These are phyloP conservation scores for Aspergillus pseudoviridinutans DNA, from an alignment of 2,329 filamentous ascomycete genomes.

Conservation along the genomic window DNA sequence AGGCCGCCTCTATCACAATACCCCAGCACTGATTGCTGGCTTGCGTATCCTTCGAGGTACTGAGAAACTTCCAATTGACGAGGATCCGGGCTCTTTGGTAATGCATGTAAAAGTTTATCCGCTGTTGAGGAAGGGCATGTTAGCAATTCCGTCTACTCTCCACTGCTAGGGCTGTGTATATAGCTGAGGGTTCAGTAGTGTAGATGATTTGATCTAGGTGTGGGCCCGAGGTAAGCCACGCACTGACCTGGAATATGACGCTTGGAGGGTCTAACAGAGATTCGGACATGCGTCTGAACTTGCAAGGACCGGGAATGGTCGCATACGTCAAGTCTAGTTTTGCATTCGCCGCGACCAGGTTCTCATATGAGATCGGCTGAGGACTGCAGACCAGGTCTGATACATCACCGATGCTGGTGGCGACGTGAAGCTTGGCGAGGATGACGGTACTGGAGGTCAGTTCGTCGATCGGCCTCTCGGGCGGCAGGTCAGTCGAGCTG, in stretches of 20 bases:
- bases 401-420: background rate
- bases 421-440: conserved; percentile 1
- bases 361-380: background rate
- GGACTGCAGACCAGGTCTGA: background rate
- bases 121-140: background rate
- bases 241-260: conserved; percentile 1
- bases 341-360: background rate
- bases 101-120: conserved; percentile 1
- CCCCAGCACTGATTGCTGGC: background rate
- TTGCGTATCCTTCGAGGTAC: background rate
- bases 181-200: no score
- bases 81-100: conserved; percentile 2
- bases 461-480: no score
- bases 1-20: background rate
- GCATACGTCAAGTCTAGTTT: background rate
- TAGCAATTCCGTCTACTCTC: background rate
- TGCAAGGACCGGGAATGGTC: background rate
- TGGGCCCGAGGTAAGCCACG: no score
- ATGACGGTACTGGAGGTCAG: background rate
- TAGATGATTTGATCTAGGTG: no score
- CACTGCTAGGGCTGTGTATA: no score
- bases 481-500: no score
- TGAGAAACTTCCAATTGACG: conserved; percentile 1
- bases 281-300: background rate
- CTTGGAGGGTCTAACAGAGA: background rate